These are phyloP conservation scores for Glycine latifolia DNA, from an alignment of 306 rosid genomes.

Conservation along the genomic window DNA sequence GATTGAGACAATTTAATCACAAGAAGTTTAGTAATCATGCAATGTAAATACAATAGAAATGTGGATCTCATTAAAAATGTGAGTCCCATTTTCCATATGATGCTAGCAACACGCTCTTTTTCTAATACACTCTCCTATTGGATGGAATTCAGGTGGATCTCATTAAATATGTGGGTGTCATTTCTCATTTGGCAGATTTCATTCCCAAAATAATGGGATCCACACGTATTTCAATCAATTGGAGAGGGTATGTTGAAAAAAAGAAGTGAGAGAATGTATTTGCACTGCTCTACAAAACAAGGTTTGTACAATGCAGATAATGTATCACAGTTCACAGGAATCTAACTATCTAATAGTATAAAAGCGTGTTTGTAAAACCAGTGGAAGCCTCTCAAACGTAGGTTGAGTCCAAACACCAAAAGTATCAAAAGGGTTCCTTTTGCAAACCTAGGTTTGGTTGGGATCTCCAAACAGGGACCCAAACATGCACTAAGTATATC, in stretches of 20 bases:
- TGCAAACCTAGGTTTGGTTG: too few relatives aligned
- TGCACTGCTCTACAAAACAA: background rate
- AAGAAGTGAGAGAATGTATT: background rate
- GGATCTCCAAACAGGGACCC: too few relatives aligned
- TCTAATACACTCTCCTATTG: background rate
- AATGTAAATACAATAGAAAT: background rate
- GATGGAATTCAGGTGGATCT: background rate
- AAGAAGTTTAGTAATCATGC: background rate
- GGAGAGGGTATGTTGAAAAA: background rate
- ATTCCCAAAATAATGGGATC: background rate
- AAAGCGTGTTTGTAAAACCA: too few relatives aligned
- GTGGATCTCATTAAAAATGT: background rate
- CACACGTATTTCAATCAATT: background rate
- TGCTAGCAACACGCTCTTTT: background rate
- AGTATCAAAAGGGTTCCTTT: too few relatives aligned
- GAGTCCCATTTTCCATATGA: background rate
- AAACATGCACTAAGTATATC: background rate
- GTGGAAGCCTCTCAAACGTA: too few relatives aligned
- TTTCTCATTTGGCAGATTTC: background rate
- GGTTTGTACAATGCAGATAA: conserved; percentile 3
- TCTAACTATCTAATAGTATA: background rate
- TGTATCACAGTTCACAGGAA: background rate
- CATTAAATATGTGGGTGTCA: background rate
- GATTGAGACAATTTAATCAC: conserved; percentile 30
- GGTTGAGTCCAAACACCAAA: too few relatives aligned